A percentile compares a stretch with the other conserved stretches of the same genome.
Conservation (phyloP, 2,329 filamentous ascomycete genomes). For the Thelonectria discophora region DNA sequence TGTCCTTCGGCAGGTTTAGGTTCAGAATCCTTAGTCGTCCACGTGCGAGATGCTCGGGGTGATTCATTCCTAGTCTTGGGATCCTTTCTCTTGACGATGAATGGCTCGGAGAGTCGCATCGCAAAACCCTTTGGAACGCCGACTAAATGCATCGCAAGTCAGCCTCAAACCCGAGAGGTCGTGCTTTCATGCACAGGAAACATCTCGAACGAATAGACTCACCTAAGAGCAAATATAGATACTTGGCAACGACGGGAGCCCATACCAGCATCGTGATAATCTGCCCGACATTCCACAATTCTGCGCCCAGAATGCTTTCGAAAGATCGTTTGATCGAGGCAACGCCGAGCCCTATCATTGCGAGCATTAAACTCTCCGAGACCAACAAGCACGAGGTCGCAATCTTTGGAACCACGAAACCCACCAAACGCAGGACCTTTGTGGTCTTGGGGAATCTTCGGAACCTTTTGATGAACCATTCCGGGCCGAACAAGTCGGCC, state of each 20-base stretch:
- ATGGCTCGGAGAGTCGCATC: not conserved
- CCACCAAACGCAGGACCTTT: not conserved
- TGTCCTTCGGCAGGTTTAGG: not conserved
- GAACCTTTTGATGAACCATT: not conserved
- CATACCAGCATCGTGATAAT: conserved; percentile 4
- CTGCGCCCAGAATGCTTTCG: not conserved
- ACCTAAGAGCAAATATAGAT: not conserved
- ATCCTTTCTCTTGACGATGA: not conserved
- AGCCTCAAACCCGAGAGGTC: too few relatives aligned
- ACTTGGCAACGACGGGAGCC: conserved; percentile 6
- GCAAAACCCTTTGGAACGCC: not conserved
- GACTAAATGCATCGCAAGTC: not conserved
- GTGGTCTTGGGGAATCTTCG: not conserved
- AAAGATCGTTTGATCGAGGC: not conserved
- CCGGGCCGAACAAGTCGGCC: not conserved
- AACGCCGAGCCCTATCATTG: not conserved
- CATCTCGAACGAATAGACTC: not conserved
- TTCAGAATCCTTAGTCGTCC: not conserved
- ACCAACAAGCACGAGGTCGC: not conserved
- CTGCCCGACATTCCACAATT: not conserved
- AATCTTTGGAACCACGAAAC: not conserved
- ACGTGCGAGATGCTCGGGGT: not conserved
- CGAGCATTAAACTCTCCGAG: not conserved
- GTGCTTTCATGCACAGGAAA: too few relatives aligned
- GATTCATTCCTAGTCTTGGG: not conserved